Evolutionary conservation across 2,329 filamentous ascomycete genomes (phyloP), one percentile per base, ranked within the genome.

Genomic region (Neocucurbitaria cava): DNA sequence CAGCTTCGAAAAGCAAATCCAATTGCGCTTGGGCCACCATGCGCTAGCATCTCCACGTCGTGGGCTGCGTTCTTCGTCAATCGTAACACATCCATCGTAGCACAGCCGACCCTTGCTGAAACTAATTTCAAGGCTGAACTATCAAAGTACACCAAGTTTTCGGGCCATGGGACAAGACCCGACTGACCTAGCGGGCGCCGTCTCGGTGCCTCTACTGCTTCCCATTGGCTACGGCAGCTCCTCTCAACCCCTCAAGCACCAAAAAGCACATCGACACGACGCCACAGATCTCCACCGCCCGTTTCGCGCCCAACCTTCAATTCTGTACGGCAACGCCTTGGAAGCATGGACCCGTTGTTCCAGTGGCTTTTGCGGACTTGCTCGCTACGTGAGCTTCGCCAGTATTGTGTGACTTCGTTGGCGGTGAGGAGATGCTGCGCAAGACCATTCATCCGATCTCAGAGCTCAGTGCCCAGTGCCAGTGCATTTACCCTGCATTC

Each of bases 401-500:
- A 44, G 11, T 44, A 21, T 44, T 59, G 65, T 59, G 49, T 55
- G 35, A 56, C 52, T 48, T 40, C 15, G 41, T 49, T 49, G 49
- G 54, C 56, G 58, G 58, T 61, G 54, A 67, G 45, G 30, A 56
- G 28, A 45, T 36, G 49, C 11, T 26, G 51, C 23, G 48, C 55
- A 42, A 46, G 49, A 59, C 59, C 56, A 40, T 57, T 18, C 46
- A 52, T 42, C 42, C 58, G 48, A 59, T 52, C 52, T 36, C 42
- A n/a, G n/a, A n/a, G n/a, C n/a, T n/a, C 45, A 47, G 17, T 15
- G 33, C 17, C 5, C 13, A 18, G 26, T 28, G 44, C 40, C 40
- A 54, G 41, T 56, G 43, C 56, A 61, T 63, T 58, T 62, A 61
- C 64, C 69, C 65, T 72, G 66, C 64, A 59, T 65, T 49, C 62